phyloP scores from a whole-genome alignment of 495 filamentous ascomycete genomes.

The Terfezia boudieri region DNA sequence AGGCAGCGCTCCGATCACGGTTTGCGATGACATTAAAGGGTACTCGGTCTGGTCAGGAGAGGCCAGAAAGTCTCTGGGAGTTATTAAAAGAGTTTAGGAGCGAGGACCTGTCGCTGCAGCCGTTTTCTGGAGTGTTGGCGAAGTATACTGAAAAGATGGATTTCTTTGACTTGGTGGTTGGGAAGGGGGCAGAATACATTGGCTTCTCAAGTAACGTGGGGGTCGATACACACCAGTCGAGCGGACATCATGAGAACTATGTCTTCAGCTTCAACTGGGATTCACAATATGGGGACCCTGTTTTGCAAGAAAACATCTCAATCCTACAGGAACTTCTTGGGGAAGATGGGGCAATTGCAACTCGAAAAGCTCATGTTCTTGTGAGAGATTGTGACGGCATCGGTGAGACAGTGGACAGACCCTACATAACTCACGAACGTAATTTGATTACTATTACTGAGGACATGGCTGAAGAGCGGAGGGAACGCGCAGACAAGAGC shows the following conservation, averaged over 20 bases:
- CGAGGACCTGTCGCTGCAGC: not conserved
- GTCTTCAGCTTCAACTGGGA: conserved; percentile 8
- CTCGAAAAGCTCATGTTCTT: conserved; percentile 1
- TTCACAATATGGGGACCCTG: not conserved
- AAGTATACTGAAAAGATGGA: conserved; percentile 7
- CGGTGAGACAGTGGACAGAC: not conserved
- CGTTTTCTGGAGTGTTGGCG: not conserved
- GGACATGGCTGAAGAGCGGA: conserved; percentile 12
- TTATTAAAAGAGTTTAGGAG: not conserved
- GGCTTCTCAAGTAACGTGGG: conserved; percentile 1
- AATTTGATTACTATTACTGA: conserved; percentile 1
- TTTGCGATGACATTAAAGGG: not conserved
- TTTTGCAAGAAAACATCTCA: conserved; percentile 8
- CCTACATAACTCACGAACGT: conserved; percentile 8
- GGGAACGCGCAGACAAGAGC: conserved; percentile 11
- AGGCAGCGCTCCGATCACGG: not conserved
- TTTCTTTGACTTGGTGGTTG: conserved; percentile 8
- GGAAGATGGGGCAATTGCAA: conserved; percentile 1
- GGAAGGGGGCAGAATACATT: conserved; percentile 12
- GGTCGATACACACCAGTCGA: not conserved
- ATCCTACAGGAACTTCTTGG: conserved; percentile 7
- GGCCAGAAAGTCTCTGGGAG: not conserved
- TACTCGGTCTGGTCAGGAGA: not conserved
- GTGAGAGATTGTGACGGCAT: conserved; percentile 15
- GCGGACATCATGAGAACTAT: conserved; percentile 1